These are phyloP conservation scores for Cyanidium caldarium DNA, from an alignment of 23 red algal species.

Conservation along the genomic window DNA sequence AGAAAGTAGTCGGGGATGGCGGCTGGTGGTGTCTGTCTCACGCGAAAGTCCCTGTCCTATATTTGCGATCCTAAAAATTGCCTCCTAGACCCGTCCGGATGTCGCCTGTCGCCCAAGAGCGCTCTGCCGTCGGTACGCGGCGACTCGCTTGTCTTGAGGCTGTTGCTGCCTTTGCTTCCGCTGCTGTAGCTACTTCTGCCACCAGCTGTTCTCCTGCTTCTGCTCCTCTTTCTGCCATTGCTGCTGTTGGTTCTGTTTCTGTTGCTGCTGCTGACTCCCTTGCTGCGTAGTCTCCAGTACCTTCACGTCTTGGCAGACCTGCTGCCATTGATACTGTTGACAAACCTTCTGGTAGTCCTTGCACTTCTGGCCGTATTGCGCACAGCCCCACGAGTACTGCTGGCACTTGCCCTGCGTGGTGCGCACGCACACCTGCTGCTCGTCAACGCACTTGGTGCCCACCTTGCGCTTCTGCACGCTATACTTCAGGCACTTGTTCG, in stretches of 20 bases:
- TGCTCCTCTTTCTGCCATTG: neutral
- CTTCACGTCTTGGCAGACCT: slow-evolving; percentile 2
- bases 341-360: neutral
- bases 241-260: neutral
- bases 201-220: neutral
- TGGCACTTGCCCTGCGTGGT: neutral
- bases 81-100: too few species aligned
- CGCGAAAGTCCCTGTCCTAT: too few species aligned
- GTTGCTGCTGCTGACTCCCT: too few species aligned
- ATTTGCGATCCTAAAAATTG: too few species aligned
- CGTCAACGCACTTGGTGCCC: neutral
- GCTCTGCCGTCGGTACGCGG: too few species aligned
- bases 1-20: too few species aligned
- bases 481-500: neutral
- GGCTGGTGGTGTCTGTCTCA: too few species aligned
- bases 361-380: neutral
- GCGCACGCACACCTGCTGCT: neutral
- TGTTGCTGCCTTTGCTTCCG: neutral
- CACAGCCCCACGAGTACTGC: neutral
- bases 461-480: neutral
- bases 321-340: neutral
- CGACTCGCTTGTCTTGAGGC: too few species aligned
- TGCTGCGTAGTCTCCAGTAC: too few species aligned
- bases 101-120: too few species aligned
- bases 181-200: neutral